Percentiles rank a stretch among this genome's conserved stretches.
phyloP scores from a whole-genome alignment of 1,284 basidiomycete species.

The Boletus albobrunnescens region DNA sequence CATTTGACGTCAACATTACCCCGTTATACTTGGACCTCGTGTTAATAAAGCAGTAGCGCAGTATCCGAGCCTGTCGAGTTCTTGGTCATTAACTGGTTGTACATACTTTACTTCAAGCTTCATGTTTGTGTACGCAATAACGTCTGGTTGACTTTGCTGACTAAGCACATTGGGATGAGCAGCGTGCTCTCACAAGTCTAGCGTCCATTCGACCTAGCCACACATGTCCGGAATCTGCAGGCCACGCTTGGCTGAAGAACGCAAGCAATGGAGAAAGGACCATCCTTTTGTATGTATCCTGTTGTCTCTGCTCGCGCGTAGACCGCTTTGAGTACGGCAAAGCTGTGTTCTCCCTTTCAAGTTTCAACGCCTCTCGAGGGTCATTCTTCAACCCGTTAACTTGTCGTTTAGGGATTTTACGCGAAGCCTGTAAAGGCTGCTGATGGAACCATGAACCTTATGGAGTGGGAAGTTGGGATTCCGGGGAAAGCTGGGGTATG shows the following conservation, averaged over 20 bases:
- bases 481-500: slow-evolving; percentile 81
- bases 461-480: slow-evolving; percentile 98
- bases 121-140: no score
- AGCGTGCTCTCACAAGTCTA: neutral
- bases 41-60: neutral
- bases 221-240: slow-evolving; percentile 79
- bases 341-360: neutral
- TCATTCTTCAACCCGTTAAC: slow-evolving; percentile 3
- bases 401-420: slow-evolving; percentile 79
- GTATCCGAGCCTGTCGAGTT: neutral
- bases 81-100: no score
- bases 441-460: slow-evolving; percentile 93
- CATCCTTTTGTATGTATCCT: slow-evolving; percentile 87
- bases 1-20: slow-evolving; percentile 22
- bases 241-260: slow-evolving; percentile 88
- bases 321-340: slow-evolving; percentile 4
- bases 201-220: slow-evolving; percentile 1
- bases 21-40: slow-evolving; percentile 18
- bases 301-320: neutral
- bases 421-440: slow-evolving; percentile 86
- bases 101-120: no score
- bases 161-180: slow-evolving; percentile 21
- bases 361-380: no score
- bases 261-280: slow-evolving; percentile 99
- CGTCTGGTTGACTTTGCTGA: no score